A percentile compares a stretch with the other conserved stretches of the same genome.
Evolutionary conservation across 257 asterid genomes (phyloP).

Genomic region (Rubia yunnanensis): DNA sequence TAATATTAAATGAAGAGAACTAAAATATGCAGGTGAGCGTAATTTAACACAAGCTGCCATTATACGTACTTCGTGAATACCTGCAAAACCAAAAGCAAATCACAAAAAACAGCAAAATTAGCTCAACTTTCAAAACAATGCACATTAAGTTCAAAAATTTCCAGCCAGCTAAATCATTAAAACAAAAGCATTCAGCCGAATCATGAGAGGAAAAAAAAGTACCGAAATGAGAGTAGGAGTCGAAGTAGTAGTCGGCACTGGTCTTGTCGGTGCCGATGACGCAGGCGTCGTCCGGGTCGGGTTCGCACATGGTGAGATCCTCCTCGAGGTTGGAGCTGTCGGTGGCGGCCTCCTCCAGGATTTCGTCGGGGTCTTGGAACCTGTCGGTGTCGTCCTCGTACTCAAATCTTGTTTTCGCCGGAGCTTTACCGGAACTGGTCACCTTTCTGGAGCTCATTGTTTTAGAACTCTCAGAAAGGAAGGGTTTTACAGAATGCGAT

Average conservation of each 20-base stretch:
- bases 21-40: background rate
- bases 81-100: constrained; percentile 27
- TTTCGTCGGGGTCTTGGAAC: constrained; percentile 2
- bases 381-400: constrained; percentile 8
- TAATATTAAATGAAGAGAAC: background rate
- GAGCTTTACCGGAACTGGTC: background rate
- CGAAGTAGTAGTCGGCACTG: constrained; percentile 95
- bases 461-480: background rate
- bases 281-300: constrained; percentile 26
- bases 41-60: background rate
- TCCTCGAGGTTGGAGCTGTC: constrained; percentile 39
- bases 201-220: background rate
- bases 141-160: background rate
- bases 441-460: constrained; percentile 2
- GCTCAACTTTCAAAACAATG: background rate
- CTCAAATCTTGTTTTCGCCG: constrained; percentile 10
- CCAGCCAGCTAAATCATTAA: background rate
- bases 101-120: constrained; percentile 15
- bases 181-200: background rate
- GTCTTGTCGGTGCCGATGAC: constrained; percentile 55
- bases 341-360: constrained; percentile 10
- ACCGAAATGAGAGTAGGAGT: constrained; percentile 96
- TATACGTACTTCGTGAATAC: constrained; percentile 90
- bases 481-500: background rate
- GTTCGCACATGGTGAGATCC: constrained; percentile 62